Evolutionary conservation across 192 early-diverging fungal genomes (phyloP), one percentile per base, ranked within the genome.

Genomic region (Coemansia sp.): DNA sequence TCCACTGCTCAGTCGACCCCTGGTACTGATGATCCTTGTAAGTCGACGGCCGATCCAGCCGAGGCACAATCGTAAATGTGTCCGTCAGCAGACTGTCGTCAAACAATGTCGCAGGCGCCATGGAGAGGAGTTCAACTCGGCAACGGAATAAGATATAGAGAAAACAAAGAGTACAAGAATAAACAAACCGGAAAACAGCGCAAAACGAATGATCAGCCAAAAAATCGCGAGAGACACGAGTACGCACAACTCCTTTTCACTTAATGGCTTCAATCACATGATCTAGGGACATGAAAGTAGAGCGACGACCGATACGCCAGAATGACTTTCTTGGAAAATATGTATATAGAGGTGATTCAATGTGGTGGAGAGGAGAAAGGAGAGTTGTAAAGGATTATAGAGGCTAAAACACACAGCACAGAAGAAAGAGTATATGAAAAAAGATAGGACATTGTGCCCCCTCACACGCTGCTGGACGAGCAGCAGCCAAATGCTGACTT

Each of bases 11-110:
- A 5, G 38, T 50, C 14, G 69, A 51, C 37, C 76, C 75, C 58
- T 84, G 83, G 84, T 95, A 95, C 70, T 90, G 88, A 62, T 89
- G 85, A 82, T 97, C 95, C 57, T 89, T 87, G 84, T 97, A 97
- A 21, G 85, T 89, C 48, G 94, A 94, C n/a, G 92, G 92, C 23
- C 87, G 86, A 44, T 89, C 91, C 36, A 94, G 83, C 9, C 89
- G 84, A 36, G 87, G 86, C 38, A 90, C 87, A 42, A 94, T 86
- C 15, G 87, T 84, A 46, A 73, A 82, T 23, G 6, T 51, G 63
- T 80, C 78, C 12, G 53, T 66, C 14, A 74, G 51, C 32, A 78
- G 45, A n/a, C 61, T 62, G 66, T 58, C 62, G 61, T 73, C 76
- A 62, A 73, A 67, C 14, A 48, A 25, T 15, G 69, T 64, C 46